A percentile compares a stretch with the other conserved stretches of the same genome.
These are phyloP conservation scores for Lagenaria siceraria DNA, from an alignment of 306 rosid species.

Conservation along the genomic window DNA sequence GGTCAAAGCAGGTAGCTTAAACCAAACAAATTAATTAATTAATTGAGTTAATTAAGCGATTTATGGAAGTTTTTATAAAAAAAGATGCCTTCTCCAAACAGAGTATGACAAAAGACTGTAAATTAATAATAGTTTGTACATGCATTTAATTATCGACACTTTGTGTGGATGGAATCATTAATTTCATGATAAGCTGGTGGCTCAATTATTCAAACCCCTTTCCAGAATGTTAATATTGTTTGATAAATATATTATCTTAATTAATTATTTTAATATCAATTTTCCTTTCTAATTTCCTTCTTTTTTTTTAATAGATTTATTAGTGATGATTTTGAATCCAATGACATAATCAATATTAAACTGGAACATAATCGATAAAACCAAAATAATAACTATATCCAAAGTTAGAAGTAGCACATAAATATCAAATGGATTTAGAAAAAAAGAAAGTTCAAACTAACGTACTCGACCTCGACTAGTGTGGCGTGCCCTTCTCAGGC, in stretches of 20 bases:
- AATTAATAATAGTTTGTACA: neutral
- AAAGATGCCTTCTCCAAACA: conserved; percentile 23
- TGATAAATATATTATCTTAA: neutral
- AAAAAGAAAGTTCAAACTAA: too few relatives aligned
- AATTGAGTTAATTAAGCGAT: neutral
- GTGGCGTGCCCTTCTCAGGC: too few relatives aligned
- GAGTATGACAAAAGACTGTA: conserved; percentile 12
- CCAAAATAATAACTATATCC: too few relatives aligned
- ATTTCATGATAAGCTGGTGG: neutral
- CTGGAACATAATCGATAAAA: too few relatives aligned
- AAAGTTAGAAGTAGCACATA: too few relatives aligned
- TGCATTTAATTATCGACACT: neutral
- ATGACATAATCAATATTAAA: too few relatives aligned
- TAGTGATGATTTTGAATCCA: too few relatives aligned
- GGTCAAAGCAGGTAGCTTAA: neutral
- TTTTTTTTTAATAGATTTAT: neutral
- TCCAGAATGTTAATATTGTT: neutral
- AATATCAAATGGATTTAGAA: too few relatives aligned
- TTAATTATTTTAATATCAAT: neutral
- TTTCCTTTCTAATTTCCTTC: neutral
- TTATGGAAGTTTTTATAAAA: neutral
- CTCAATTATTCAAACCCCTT: conserved; percentile 2
- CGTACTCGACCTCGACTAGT: too few relatives aligned
- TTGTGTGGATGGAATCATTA: neutral
- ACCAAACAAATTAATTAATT: conserved; percentile 4